Percentiles rank a stretch among this genome's conserved stretches.
These are phyloP conservation scores for Oryza glaberrima DNA, from an alignment of 176 grass and related monocot species.

Conservation along the genomic window DNA sequence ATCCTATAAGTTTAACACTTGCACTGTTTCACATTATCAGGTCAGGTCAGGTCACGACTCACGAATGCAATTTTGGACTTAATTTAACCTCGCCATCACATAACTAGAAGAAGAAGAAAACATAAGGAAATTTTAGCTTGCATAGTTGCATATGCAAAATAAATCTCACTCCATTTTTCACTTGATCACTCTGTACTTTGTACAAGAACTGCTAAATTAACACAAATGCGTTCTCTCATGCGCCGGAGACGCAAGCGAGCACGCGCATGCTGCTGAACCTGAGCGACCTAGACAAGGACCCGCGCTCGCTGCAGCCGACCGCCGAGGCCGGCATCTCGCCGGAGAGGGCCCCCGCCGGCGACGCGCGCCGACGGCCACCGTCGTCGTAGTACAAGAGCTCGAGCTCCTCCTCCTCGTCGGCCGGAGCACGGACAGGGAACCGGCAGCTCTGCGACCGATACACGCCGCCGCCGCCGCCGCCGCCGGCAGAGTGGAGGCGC, in stretches of 20 bases:
- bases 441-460: conserved; percentile 39
- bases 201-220: not conserved
- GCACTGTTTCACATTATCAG: no score
- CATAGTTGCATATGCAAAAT: not conserved
- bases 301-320: not conserved
- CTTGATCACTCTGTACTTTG: not conserved
- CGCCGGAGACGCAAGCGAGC: conserved; percentile 33
- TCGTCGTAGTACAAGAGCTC: not conserved
- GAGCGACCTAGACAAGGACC: conserved; percentile 8
- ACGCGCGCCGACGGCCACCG: not conserved
- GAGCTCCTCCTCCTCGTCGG: conserved; percentile 33
- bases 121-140: not conserved
- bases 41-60: no score
- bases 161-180: not conserved
- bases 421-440: conserved; percentile 26
- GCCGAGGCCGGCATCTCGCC: not conserved
- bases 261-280: conserved; percentile 35
- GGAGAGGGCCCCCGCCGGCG: not conserved
- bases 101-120: not conserved
- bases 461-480: not conserved
- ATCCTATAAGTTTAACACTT: no score
- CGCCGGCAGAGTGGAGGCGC: not conserved
- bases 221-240: not conserved
- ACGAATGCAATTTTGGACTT: no score
- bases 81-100: not conserved